These are phyloP conservation scores for Moesziomyces parantarcticus DNA, from an alignment of 1,284 basidiomycete genomes.

Conservation along the genomic window DNA sequence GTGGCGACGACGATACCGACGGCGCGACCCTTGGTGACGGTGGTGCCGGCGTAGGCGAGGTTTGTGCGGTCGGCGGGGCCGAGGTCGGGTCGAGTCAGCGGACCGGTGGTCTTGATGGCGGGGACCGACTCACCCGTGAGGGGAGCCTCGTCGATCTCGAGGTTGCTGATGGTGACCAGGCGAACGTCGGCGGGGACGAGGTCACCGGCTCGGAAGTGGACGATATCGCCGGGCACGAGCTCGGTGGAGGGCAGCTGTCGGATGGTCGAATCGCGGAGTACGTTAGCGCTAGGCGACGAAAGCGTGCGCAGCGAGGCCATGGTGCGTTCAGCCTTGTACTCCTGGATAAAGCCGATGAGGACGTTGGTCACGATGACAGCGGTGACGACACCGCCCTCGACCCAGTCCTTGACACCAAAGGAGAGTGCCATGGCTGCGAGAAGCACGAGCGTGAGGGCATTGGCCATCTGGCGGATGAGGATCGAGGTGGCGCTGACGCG, in stretches of 20 bases:
- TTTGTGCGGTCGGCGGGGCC: constrained; percentile 58
- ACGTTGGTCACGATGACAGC: constrained; percentile 70
- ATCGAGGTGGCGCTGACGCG: constrained; percentile 54
- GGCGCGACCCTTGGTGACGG: constrained; percentile 61
- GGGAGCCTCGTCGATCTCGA: constrained; percentile 63
- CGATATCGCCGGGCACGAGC: constrained; percentile 72
- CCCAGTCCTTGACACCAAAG: constrained; percentile 73
- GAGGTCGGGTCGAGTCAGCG: constrained; percentile 45
- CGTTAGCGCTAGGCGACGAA: constrained; percentile 56
- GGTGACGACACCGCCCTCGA: constrained; percentile 76
- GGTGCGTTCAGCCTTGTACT: constrained; percentile 62
- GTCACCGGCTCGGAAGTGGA: constrained; percentile 67
- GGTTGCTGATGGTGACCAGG: constrained; percentile 53
- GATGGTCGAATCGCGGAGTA: constrained; percentile 44
- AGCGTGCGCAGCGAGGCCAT: constrained; percentile 61
- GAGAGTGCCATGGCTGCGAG: constrained; percentile 75
- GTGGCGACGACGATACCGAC: constrained; percentile 58
- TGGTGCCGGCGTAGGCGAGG: constrained; percentile 55
- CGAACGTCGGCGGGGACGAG: constrained; percentile 61
- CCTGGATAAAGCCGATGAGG: constrained; percentile 60
- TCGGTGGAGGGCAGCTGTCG: constrained; percentile 32
- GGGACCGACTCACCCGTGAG: constrained; percentile 62
- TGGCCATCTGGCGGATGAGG: constrained; percentile 61
- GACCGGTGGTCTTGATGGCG: constrained; percentile 50
- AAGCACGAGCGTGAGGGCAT: constrained; percentile 66